These are phyloP conservation scores for Phytophthora citrophthora DNA, from an alignment of 352 stramenopile species.

Conservation along the genomic window DNA sequence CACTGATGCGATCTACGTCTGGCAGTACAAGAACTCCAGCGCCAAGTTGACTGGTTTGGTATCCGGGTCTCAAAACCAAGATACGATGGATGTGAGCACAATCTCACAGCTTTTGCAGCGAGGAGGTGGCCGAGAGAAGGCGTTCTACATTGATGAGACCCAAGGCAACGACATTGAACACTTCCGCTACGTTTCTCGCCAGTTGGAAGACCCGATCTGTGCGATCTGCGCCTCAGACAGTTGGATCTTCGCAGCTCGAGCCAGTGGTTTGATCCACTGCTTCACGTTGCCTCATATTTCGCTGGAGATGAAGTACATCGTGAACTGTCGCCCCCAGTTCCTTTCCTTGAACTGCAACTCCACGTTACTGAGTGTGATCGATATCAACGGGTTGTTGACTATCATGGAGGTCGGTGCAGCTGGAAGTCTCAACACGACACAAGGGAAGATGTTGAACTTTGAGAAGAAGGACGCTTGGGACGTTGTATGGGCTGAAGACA, in stretches of 20 bases:
- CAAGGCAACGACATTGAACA: slow-evolving; percentile 76
- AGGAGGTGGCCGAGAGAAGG: slow-evolving; percentile 81
- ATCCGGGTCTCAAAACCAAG: slow-evolving; percentile 38
- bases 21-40: slow-evolving; percentile 92
- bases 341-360: slow-evolving; percentile 91
- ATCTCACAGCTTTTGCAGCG: slow-evolving; percentile 76
- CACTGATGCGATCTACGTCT: slow-evolving; percentile 90
- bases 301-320: slow-evolving; percentile 91
- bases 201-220: slow-evolving; percentile 87
- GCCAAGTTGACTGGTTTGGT: slow-evolving; percentile 77
- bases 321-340: slow-evolving; percentile 80
- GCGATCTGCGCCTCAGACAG: slow-evolving; percentile 86
- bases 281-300: slow-evolving; percentile 94
- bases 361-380: slow-evolving; percentile 88
- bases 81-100: slow-evolving; percentile 54
- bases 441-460: slow-evolving; percentile 78
- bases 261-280: slow-evolving; percentile 85
- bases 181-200: slow-evolving; percentile 71
- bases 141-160: slow-evolving; percentile 91
- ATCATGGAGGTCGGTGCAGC: slow-evolving; percentile 84
- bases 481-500: slow-evolving; percentile 92
- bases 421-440: slow-evolving; percentile 63
- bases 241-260: slow-evolving; percentile 84
- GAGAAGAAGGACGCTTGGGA: slow-evolving; percentile 93
- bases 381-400: slow-evolving; percentile 88